Base-by-base conservation (phyloP, 2,329 filamentous ascomycete species). In the Alternaria triticimaculans region DNA sequence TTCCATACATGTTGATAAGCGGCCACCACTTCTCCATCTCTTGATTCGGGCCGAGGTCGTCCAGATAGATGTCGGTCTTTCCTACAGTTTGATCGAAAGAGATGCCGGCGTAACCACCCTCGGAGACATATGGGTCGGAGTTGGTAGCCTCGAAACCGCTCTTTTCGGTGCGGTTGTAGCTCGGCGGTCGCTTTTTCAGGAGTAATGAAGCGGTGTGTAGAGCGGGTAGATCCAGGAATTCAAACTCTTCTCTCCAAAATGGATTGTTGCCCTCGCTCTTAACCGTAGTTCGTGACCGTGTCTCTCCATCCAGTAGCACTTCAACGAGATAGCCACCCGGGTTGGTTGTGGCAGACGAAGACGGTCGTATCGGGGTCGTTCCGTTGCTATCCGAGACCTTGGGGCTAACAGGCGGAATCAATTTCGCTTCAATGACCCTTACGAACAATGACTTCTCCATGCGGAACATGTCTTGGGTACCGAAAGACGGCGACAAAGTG, bases 1-100 rank as follows among this genome's bases (percentile, higher is more conserved):
- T 90, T 64, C 92, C 89, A 67, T 88, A 89, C 68, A 91, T 90
- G 73, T 97, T 93, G 53, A 90, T 81, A 21, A 97, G 88, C 15
- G 90, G 91, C 83, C 93, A 91, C 95, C 85, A 97, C 73, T 94
- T 91, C 79, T 98, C 95, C 33, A 90, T 86, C 61, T 95, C 92
- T 73, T 91, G 91, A 15, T 90, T 90, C 0, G 88, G 86, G 41
- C 95, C 92, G 15, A 97, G 80, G 66, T 94, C 91, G 62, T 94
- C 90, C 8, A 97, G 83, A 20, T 90, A 87, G 28, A 97, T 88
- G 70, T 97, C 93, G n/a, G 97, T 90, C 55, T 89, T 88, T 2
- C 93, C 92, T 67, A 87, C 88, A 3, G 79, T 83, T 55, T 83
- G 79, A 60, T 85, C 84, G 62, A 84, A 84, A 7, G 80, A 81